Percentiles rank a stretch among this genome's conserved stretches.
These are phyloP conservation scores for Penicillium sp. DNA, from an alignment of 2,329 filamentous ascomycete species.

Conservation along the genomic window DNA sequence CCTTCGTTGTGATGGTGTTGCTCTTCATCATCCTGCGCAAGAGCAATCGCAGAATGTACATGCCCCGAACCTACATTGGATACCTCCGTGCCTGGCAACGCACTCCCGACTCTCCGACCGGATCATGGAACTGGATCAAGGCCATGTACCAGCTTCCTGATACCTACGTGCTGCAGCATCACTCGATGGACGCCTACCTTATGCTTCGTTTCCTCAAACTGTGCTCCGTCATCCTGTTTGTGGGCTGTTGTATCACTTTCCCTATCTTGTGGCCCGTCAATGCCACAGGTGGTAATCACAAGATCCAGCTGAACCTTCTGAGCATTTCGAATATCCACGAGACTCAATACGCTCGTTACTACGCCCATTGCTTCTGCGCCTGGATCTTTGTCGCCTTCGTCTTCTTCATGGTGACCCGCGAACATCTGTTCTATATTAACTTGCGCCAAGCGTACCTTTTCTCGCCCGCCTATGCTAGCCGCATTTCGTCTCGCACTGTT, in stretches of 20 bases:
- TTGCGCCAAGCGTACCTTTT: conserved; percentile 88
- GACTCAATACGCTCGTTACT: conserved; percentile 64
- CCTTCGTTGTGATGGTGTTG: conserved; percentile 47
- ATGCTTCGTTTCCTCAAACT: conserved; percentile 86
- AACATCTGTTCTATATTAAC: conserved; percentile 89
- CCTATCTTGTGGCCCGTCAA: conserved; percentile 88
- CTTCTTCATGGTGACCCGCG: conserved; percentile 81
- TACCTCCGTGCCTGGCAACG: conserved; percentile 54
- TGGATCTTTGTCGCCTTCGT: conserved; percentile 87
- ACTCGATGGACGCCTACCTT: conserved; percentile 88
- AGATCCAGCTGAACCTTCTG: conserved; percentile 70
- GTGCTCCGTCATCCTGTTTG: conserved; percentile 72
- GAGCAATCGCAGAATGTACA: conserved; percentile 51
- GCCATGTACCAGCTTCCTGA: conserved; percentile 68
- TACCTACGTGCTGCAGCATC: conserved; percentile 79
- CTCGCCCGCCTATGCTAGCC: conserved; percentile 76
- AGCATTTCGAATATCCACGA: conserved; percentile 70
- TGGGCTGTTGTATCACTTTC: conserved; percentile 81
- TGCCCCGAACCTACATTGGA: conserved; percentile 56
- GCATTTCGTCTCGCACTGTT: conserved; percentile 85
- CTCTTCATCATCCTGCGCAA: conserved; percentile 52
- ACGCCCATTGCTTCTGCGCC: conserved; percentile 74
- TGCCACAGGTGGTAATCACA: conserved; percentile 68
- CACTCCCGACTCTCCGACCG: conserved; percentile 58
- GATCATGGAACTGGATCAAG: conserved; percentile 65